phyloP scores from a whole-genome alignment of 176 grass and related monocot species.

The Raddia guianensis region DNA sequence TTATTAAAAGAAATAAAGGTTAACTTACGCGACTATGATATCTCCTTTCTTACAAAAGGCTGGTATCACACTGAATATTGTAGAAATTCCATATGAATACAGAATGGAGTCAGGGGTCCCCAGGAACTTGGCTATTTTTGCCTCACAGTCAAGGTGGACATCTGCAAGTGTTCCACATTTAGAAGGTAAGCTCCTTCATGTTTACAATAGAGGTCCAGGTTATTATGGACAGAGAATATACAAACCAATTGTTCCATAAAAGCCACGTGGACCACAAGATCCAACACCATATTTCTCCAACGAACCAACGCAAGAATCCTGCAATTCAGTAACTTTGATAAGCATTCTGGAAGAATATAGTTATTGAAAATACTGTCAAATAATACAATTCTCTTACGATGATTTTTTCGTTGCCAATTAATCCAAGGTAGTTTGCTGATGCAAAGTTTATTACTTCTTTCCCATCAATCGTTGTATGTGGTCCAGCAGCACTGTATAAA shows the following conservation, averaged over 20 bases:
- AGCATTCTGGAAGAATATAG: slow-evolving; percentile 28
- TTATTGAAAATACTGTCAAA: slow-evolving; percentile 29
- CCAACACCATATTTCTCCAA: slow-evolving; percentile 99
- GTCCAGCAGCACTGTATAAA: slow-evolving; percentile 73
- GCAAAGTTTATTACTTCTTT: slow-evolving; percentile 97
- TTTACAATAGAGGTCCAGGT: slow-evolving; percentile 22
- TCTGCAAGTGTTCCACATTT: slow-evolving; percentile 55
- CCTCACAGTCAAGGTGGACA: slow-evolving; percentile 96
- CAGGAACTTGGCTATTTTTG: slow-evolving; percentile 85
- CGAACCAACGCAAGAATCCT: slow-evolving; percentile 82
- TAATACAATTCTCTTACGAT: slow-evolving; percentile 63
- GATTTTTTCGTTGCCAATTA: slow-evolving; percentile 89
- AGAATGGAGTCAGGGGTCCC: slow-evolving; percentile 89
- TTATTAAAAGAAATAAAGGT: slow-evolving; percentile 26
- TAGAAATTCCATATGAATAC: slow-evolving; percentile 95
- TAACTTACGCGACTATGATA: slow-evolving; percentile 89
- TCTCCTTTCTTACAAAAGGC: slow-evolving; percentile 99
- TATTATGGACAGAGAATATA: slow-evolving; percentile 27
- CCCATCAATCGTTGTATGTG: slow-evolving; percentile 75
- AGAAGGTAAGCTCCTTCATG: slow-evolving; percentile 44
- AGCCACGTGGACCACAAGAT: slow-evolving; percentile 91
- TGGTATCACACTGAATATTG: slow-evolving; percentile 97
- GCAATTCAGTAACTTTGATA: slow-evolving; percentile 32
- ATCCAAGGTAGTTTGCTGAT: slow-evolving; percentile 93
- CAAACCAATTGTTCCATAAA: slow-evolving; percentile 95